A percentile compares a stretch with the other conserved stretches of the same genome.
phyloP scores from a whole-genome alignment of 129 eudicot genomes.

The Arctium lappa region DNA sequence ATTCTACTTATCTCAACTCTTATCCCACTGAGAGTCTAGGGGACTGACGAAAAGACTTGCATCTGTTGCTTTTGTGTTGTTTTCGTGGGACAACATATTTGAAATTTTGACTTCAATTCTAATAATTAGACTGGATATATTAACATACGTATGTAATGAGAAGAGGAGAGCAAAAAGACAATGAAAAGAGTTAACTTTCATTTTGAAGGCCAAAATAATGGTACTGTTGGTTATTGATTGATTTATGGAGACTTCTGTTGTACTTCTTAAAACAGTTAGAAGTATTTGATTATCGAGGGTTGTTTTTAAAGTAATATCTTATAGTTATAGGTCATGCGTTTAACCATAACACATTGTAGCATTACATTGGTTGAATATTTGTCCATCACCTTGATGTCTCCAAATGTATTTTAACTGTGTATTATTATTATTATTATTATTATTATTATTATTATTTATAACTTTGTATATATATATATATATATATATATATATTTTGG shows the following conservation, averaged over 20 bases:
- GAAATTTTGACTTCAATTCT: not conserved
- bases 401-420: not conserved
- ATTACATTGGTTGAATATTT: constrained; percentile 5
- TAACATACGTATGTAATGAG: not conserved
- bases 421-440: not conserved
- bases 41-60: not conserved
- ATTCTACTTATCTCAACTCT: not conserved
- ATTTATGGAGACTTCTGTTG: not conserved
- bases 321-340: not conserved
- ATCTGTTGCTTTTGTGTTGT: constrained; percentile 5
- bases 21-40: not conserved
- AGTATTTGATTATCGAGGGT: not conserved
- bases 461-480: not conserved
- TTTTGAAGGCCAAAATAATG: not conserved
- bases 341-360: not conserved
- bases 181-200: not conserved
- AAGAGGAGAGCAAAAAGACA: not conserved
- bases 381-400: not conserved
- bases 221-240: not conserved
- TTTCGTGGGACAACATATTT: not conserved
- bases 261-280: not conserved
- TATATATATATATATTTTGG: too few species aligned
- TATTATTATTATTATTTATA: not conserved
- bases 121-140: not conserved
- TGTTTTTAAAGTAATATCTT: not conserved